Evolutionary conservation across 495 filamentous ascomycete genomes (phyloP).

Genomic region (Podospora comata): DNA sequence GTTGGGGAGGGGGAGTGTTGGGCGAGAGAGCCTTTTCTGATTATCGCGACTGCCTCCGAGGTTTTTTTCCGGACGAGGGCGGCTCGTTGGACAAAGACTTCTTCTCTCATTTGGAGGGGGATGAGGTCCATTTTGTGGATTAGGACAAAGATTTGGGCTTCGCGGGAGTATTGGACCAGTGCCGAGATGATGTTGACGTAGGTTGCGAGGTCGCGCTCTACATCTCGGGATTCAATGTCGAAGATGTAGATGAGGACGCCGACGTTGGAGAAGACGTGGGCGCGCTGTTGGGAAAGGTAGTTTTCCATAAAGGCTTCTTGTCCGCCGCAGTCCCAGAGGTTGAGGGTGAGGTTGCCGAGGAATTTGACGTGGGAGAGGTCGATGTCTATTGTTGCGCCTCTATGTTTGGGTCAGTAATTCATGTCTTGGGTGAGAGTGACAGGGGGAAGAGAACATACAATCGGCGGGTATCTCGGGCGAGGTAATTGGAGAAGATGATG

Average conservation of each 20-base stretch:
- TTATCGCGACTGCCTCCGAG: slow-evolving; percentile 58
- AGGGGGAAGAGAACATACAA: slow-evolving; percentile 42
- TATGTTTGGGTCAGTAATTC: slow-evolving; percentile 17
- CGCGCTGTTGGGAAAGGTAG: slow-evolving; percentile 88
- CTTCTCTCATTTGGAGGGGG: slow-evolving; percentile 68
- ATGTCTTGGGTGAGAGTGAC: neutral
- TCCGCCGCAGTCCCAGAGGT: slow-evolving; percentile 98
- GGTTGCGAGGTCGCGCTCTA: slow-evolving; percentile 83
- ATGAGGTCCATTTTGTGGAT: slow-evolving; percentile 99
- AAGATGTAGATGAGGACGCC: slow-evolving; percentile 99
- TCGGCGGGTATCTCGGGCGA: slow-evolving; percentile 90
- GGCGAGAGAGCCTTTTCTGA: slow-evolving; percentile 28
- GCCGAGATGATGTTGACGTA: slow-evolving; percentile 85
- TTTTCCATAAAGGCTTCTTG: slow-evolving; percentile 99
- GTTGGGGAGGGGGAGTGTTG: slow-evolving; percentile 2
- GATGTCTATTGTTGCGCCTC: slow-evolving; percentile 95
- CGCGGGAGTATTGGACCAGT: slow-evolving; percentile 76
- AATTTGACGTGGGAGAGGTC: slow-evolving; percentile 98
- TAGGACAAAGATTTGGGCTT: slow-evolving; percentile 83
- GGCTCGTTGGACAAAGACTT: slow-evolving; percentile 76
- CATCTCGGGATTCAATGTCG: slow-evolving; percentile 92
- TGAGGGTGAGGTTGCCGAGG: slow-evolving; percentile 92
- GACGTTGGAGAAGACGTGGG: slow-evolving; percentile 94
- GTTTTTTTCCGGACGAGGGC: slow-evolving; percentile 69
- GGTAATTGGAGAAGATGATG: slow-evolving; percentile 97